Evolutionary conservation across 2,329 filamentous ascomycete genomes (phyloP).

Genomic region (Diaporthe sp.): DNA sequence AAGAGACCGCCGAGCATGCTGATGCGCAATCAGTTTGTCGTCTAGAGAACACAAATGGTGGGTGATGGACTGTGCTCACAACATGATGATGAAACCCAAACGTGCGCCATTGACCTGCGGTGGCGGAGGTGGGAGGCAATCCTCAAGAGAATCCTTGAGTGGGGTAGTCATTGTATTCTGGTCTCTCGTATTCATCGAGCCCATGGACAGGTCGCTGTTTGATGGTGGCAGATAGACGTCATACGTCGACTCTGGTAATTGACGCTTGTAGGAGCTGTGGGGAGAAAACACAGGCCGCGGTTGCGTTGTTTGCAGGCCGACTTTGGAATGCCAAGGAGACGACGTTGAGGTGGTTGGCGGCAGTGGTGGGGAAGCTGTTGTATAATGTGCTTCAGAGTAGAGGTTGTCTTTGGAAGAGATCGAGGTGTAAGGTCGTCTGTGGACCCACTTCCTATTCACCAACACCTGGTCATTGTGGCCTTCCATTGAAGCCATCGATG

Average conservation of each 20-base stretch:
- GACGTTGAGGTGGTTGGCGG: neutral
- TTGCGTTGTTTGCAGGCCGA: constrained; percentile 21
- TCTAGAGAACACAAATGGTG: neutral
- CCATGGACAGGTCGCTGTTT: constrained; percentile 35
- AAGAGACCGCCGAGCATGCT: constrained; percentile 67
- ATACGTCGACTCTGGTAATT: neutral
- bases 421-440: neutral
- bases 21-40: neutral
- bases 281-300: constrained; percentile 34
- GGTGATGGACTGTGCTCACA: constrained; percentile 20
- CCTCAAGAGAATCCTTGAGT: constrained; percentile 16
- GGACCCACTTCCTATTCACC: constrained; percentile 19
- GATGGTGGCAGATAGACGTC: constrained; percentile 27
- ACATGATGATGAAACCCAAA: constrained; percentile 35
- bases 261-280: constrained; percentile 24
- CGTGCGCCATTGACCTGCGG: constrained; percentile 29
- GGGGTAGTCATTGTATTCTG: constrained; percentile 34
- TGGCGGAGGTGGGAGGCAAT: constrained; percentile 11
- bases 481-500: constrained; percentile 5
- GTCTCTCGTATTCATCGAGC: constrained; percentile 32
- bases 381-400: neutral
- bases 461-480: neutral
- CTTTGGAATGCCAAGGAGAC: constrained; percentile 2
- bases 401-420: neutral
- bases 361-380: neutral